phyloP scores from a whole-genome alignment of 73 alveolate genomes.

The Paramecium octaurelia region DNA sequence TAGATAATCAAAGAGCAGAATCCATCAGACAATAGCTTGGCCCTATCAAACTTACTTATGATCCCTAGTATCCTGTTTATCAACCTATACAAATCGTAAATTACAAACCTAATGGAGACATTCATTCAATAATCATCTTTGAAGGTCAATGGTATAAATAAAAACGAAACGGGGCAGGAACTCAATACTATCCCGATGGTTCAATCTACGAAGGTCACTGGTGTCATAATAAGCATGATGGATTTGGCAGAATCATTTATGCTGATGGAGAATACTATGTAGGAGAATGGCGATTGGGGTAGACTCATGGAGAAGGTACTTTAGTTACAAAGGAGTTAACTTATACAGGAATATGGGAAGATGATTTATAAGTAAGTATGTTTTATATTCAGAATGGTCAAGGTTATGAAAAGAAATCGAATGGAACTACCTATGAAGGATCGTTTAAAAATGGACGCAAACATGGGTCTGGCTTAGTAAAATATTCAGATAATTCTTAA shows the following conservation, averaged over 20 bases:
- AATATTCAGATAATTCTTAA: not conserved
- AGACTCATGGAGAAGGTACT: slow-evolving; percentile 72
- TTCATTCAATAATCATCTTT: not conserved
- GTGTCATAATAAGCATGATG: slow-evolving; percentile 67
- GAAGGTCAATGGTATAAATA: not conserved
- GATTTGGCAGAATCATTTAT: slow-evolving; percentile 70
- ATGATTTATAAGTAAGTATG: not conserved
- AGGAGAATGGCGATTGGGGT: slow-evolving; percentile 73
- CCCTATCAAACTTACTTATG: not conserved
- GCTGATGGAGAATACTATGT: slow-evolving; percentile 74
- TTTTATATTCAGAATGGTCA: not conserved
- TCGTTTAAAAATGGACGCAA: not conserved
- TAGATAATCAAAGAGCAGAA: not conserved
- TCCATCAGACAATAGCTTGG: not conserved
- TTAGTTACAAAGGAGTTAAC: not conserved
- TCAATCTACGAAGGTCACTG: slow-evolving; percentile 72
- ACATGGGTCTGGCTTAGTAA: slow-evolving; percentile 19
- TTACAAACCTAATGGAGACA: slow-evolving; percentile 4
- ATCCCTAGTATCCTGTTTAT: not conserved
- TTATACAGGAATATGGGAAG: slow-evolving; percentile 8
- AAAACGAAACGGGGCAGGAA: slow-evolving; percentile 47
- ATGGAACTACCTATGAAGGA: not conserved
- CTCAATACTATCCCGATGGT: slow-evolving; percentile 70
- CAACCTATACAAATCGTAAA: not conserved
- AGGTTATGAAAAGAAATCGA: not conserved